A percentile compares a stretch with the other conserved stretches of the same genome.
phyloP scores from a whole-genome alignment of 2,329 filamentous ascomycete species.

The Botrytis galanthina region DNA sequence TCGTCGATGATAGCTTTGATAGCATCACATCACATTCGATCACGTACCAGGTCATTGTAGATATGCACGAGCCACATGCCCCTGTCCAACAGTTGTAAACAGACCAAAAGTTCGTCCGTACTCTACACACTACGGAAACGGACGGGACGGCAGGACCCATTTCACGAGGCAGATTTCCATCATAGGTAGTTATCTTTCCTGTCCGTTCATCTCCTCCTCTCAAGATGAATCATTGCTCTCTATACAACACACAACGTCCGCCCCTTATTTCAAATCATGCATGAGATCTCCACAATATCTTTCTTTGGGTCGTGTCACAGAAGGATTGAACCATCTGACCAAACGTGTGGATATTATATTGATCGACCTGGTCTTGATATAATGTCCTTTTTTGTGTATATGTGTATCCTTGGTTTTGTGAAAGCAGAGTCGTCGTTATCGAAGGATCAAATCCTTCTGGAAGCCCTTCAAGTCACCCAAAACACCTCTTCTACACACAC shows the following conservation, averaged over 20 bases:
- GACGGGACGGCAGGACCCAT: slow-evolving; percentile 3
- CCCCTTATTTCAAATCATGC: slow-evolving; percentile 4
- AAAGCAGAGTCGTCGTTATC: neutral
- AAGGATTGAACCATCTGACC: slow-evolving; percentile 19
- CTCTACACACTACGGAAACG: neutral
- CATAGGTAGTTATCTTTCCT: neutral
- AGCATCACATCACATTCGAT: neutral
- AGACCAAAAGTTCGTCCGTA: slow-evolving; percentile 9
- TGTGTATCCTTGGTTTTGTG: neutral
- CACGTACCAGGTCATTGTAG: neutral
- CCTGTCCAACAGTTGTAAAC: slow-evolving; percentile 4
- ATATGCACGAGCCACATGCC: slow-evolving; percentile 10
- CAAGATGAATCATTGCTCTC: neutral
- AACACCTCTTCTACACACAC: neutral
- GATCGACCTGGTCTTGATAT: neutral
- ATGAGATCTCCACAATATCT: slow-evolving; percentile 8
- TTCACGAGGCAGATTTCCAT: slow-evolving; percentile 6
- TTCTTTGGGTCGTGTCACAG: slow-evolving; percentile 17
- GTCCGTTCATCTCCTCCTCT: neutral
- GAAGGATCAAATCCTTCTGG: slow-evolving; percentile 14
- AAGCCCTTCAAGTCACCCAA: neutral
- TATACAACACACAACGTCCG: neutral
- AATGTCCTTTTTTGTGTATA: neutral
- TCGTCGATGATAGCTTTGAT: neutral
- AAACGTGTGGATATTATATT: neutral